Evolutionary conservation across 2,329 filamentous ascomycete genomes (phyloP).

Genomic region (Zasmidium cellare): DNA sequence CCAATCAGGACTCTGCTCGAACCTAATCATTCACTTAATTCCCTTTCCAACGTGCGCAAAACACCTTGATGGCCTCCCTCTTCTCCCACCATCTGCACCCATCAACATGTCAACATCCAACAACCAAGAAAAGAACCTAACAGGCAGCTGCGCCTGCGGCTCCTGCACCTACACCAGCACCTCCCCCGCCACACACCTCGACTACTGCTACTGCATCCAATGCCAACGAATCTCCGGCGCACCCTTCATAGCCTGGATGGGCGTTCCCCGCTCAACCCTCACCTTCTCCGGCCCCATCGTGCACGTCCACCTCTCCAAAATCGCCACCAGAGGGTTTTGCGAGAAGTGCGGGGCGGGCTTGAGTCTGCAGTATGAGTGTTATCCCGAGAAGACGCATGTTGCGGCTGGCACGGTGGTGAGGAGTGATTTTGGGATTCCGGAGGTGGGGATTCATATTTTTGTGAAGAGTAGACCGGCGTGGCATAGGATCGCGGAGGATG

Average conservation of each 20-base stretch:
- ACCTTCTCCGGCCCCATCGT: constrained; percentile 9
- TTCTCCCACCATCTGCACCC: not conserved
- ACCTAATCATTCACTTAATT: not conserved
- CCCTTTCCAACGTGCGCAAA: not conserved
- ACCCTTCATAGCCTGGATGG: constrained; percentile 22
- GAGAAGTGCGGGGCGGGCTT: constrained; percentile 17
- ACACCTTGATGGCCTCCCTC: not conserved
- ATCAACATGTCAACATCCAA: not conserved
- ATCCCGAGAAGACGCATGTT: constrained; percentile 19
- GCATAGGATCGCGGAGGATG: constrained; percentile 19
- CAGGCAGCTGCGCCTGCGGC: constrained; percentile 20
- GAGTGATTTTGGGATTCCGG: constrained; percentile 5
- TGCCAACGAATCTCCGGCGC: constrained; percentile 25
- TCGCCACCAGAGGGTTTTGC: constrained; percentile 19
- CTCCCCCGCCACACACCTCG: constrained; percentile 10
- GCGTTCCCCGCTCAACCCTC: constrained; percentile 13
- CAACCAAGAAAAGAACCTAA: not conserved
- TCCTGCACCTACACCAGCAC: constrained; percentile 15
- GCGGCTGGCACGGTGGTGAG: constrained; percentile 15
- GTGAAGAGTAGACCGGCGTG: constrained; percentile 14
- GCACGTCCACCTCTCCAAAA: constrained; percentile 7
- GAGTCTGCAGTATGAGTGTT: constrained; percentile 23
- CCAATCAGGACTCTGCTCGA: too few species aligned
- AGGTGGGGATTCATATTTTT: constrained; percentile 18
- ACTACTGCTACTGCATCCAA: constrained; percentile 25